Conservation (phyloP, 805 yeast genomes). For the Myxozyma lipomycoides region DNA sequence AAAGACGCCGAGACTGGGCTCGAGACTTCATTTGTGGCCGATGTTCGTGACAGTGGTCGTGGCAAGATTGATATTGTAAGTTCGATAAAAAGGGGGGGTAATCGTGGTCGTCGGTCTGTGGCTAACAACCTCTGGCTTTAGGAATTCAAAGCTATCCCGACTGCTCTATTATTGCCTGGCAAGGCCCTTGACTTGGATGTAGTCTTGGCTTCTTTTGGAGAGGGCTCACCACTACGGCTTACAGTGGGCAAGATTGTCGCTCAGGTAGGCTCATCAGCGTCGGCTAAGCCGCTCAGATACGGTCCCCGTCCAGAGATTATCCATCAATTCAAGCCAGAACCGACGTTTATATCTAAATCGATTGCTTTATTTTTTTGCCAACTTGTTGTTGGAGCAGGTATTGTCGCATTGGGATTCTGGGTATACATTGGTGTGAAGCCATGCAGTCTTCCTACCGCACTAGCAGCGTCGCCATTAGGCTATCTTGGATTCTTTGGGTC, state of each 20-base stretch:
- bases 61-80: conserved; percentile 35
- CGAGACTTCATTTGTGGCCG: conserved; percentile 33
- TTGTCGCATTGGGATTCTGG: conserved; percentile 42
- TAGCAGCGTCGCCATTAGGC: conserved; percentile 39
- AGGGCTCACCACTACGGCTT: conserved; percentile 15
- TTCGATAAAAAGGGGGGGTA: no score
- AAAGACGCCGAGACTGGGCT: conserved; percentile 31
- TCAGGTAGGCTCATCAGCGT: conserved; percentile 26
- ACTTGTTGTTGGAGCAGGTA: conserved; percentile 43
- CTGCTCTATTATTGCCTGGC: conserved; percentile 31
- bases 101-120: background rate
- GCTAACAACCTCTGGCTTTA: no score
- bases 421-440: conserved; percentile 28
- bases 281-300: conserved; percentile 6
- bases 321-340: conserved; percentile 57
- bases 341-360: conserved; percentile 48
- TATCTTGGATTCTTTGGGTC: conserved; percentile 46
- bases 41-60: conserved; percentile 36
- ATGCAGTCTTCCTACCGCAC: conserved; percentile 32
- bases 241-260: conserved; percentile 18
- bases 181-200: conserved; percentile 30
- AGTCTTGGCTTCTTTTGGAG: conserved; percentile 35
- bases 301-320: conserved; percentile 58
- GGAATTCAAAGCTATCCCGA: conserved; percentile 34
- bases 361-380: conserved; percentile 52